These are phyloP conservation scores for Penicillium brasilianum DNA, from an alignment of 2,329 filamentous ascomycete genomes.

Conservation along the genomic window DNA sequence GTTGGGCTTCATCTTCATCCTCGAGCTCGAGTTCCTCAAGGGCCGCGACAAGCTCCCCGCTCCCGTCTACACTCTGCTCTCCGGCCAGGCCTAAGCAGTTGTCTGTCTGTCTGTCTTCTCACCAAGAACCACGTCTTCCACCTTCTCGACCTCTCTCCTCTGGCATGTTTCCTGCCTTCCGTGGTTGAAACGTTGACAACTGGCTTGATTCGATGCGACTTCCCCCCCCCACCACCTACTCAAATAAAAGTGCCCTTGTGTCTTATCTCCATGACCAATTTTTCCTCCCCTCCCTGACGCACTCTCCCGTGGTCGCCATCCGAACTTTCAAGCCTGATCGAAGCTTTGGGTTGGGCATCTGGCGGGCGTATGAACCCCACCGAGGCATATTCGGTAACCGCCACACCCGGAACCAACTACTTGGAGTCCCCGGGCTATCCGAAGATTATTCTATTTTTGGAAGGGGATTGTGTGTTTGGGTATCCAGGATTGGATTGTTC, in stretches of 20 bases:
- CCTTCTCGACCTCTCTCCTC: not conserved
- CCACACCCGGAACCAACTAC: slow-evolving; percentile 9
- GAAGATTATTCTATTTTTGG: slow-evolving; percentile 9
- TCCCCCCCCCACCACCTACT: not conserved
- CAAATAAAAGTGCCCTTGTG: slow-evolving; percentile 5
- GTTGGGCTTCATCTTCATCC: slow-evolving; percentile 90
- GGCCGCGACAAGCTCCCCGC: slow-evolving; percentile 87
- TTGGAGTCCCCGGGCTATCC: not conserved
- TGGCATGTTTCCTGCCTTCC: not conserved
- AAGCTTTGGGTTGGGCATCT: slow-evolving; percentile 3
- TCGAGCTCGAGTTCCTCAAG: slow-evolving; percentile 92
- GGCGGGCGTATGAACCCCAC: slow-evolving; percentile 9
- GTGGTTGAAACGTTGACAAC: not conserved
- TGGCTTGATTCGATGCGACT: not conserved
- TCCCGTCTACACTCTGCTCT: slow-evolving; percentile 82
- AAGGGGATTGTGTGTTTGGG: not conserved
- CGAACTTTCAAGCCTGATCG: not conserved
- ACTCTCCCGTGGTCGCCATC: too few species aligned
- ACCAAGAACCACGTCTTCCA: not conserved
- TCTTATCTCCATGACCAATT: not conserved
- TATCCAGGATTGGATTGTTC: not conserved
- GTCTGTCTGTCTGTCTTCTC: not conserved
- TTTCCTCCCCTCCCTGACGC: slow-evolving; percentile 9
- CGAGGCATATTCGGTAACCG: slow-evolving; percentile 10
- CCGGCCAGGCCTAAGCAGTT: slow-evolving; percentile 56